phyloP scores from a whole-genome alignment of 2,329 filamentous ascomycete genomes.

The Verticillium zaregamsianum region DNA sequence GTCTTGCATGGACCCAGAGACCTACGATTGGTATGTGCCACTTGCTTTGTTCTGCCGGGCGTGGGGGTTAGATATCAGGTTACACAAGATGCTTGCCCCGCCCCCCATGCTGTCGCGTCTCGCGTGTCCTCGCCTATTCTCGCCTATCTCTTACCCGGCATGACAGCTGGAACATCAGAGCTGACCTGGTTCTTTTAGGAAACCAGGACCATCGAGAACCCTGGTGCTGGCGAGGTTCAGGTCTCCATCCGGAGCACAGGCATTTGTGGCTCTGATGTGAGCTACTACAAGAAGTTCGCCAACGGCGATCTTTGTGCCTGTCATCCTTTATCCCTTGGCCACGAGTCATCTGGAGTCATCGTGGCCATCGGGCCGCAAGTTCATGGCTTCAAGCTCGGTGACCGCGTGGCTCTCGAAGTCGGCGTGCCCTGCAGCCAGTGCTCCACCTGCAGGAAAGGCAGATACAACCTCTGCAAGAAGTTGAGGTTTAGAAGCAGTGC shows the following conservation, averaged over 20 bases:
- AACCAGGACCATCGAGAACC: conserved; percentile 42
- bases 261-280: conserved; percentile 67
- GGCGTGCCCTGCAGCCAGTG: conserved; percentile 51
- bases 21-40: conserved; percentile 49
- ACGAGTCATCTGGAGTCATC: conserved; percentile 57
- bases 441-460: conserved; percentile 45
- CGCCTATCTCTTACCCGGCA: conserved; percentile 3
- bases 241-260: conserved; percentile 62
- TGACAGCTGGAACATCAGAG: conserved; percentile 2
- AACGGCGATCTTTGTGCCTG: conserved; percentile 67
- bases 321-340: conserved; percentile 60
- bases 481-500: conserved; percentile 60
- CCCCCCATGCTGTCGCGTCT: background rate
- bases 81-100: conserved; percentile 17
- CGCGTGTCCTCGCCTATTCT: conserved; percentile 3
- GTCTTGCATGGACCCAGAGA: conserved; percentile 55
- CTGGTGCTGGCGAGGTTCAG: conserved; percentile 53
- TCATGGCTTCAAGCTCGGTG: conserved; percentile 47
- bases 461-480: conserved; percentile 59
- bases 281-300: conserved; percentile 69
- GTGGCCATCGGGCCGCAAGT: conserved; percentile 51
- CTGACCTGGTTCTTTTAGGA: conserved; percentile 36
- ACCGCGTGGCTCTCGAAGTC: conserved; percentile 56
- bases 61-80: conserved; percentile 14
- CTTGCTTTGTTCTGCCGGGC: background rate